A percentile compares a stretch with the other conserved stretches of the same genome.
phyloP scores from a whole-genome alignment of 805 yeast genomes.

The Lipomyces oligophaga region DNA sequence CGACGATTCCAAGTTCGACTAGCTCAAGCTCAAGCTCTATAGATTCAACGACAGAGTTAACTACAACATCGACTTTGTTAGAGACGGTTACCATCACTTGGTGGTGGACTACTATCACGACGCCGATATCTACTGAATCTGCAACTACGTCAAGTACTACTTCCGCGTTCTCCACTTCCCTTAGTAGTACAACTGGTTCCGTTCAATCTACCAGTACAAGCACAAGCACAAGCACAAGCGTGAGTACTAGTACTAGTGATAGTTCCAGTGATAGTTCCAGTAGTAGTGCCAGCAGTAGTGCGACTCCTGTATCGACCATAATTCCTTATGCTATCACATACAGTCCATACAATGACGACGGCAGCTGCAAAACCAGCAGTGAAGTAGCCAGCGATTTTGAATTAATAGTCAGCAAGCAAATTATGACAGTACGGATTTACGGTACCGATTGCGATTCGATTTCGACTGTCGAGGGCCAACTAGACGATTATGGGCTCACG shows the following conservation, averaged over 20 bases:
- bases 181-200: not conserved
- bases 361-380: constrained; percentile 60
- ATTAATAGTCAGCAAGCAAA: constrained; percentile 56
- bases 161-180: not conserved
- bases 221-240: constrained; percentile 2
- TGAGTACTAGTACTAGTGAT: constrained; percentile 4
- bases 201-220: constrained; percentile 1
- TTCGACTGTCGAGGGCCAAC: constrained; percentile 38
- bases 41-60: constrained; percentile 16
- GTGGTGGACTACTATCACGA: constrained; percentile 18
- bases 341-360: constrained; percentile 56
- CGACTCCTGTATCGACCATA: constrained; percentile 15
- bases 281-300: constrained; percentile 3
- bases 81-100: constrained; percentile 16
- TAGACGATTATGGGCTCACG: constrained; percentile 48
- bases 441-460: constrained; percentile 83
- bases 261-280: constrained; percentile 4
- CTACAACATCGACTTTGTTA: constrained; percentile 3
- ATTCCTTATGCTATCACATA: constrained; percentile 29
- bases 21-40: constrained; percentile 3
- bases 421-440: constrained; percentile 66
- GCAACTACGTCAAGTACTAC: not conserved
- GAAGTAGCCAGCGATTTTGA: constrained; percentile 59
- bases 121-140: not conserved
- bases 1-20: constrained; percentile 8